Evolutionary conservation across 169 alveolate genomes (phyloP).

Genomic region (Plasmodium chabaudi): DNA sequence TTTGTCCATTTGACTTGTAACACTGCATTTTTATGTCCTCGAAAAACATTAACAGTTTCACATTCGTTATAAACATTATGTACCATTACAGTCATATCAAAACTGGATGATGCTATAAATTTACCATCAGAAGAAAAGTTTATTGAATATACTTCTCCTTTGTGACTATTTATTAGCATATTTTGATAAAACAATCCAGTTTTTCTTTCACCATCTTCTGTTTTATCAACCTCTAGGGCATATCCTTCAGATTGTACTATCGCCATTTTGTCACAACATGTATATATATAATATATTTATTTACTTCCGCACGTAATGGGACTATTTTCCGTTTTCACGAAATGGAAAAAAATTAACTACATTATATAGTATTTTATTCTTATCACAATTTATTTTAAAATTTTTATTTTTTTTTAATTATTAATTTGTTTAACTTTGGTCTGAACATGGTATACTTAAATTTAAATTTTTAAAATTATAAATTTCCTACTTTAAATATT

Average conservation of each 20-base stretch:
- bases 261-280: constrained; percentile 10
- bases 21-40: constrained; percentile 91
- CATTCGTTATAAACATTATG: constrained; percentile 90
- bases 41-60: constrained; percentile 84
- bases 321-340: too few relatives aligned
- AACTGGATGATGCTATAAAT: constrained; percentile 87
- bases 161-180: constrained; percentile 86
- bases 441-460: too few relatives aligned
- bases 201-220: constrained; percentile 29
- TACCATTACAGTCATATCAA: constrained; percentile 81
- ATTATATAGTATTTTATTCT: too few relatives aligned
- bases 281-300: neutral
- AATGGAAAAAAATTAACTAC: too few relatives aligned
- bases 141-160: constrained; percentile 87
- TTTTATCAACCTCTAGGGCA: neutral
- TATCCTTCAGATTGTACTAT: constrained; percentile 6
- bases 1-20: constrained; percentile 87
- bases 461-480: too few relatives aligned
- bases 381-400: too few relatives aligned
- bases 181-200: constrained; percentile 78
- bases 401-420: too few relatives aligned
- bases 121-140: constrained; percentile 90
- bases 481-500: too few relatives aligned
- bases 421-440: too few relatives aligned
- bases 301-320: too few relatives aligned